Percentiles rank a stretch among this genome's conserved stretches.
These are phyloP conservation scores for Salix suchowensis DNA, from an alignment of 345 rosid genomes.

Conservation along the genomic window DNA sequence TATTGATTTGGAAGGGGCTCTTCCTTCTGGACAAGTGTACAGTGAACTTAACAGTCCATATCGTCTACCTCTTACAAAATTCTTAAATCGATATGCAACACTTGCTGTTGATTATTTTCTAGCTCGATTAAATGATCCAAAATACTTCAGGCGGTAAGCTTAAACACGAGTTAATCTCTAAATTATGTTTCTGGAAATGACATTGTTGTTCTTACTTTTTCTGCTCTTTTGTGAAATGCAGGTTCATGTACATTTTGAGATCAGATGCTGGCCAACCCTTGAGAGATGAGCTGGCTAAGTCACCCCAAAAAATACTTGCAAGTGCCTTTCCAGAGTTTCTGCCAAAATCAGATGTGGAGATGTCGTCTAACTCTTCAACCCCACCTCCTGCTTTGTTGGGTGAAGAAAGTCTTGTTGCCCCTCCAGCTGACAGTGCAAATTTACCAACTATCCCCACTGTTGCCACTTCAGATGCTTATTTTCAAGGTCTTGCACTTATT, in stretches of 20 bases:
- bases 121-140: slow-evolving; percentile 79
- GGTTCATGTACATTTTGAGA: slow-evolving; percentile 91
- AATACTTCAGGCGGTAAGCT: slow-evolving; percentile 88
- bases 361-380: slow-evolving; percentile 50
- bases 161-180: slow-evolving; percentile 16
- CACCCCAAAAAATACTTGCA: slow-evolving; percentile 80
- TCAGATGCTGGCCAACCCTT: slow-evolving; percentile 95
- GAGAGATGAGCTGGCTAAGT: slow-evolving; percentile 94
- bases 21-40: slow-evolving; percentile 77
- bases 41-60: slow-evolving; percentile 98
- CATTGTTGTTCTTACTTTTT: slow-evolving; percentile 1
- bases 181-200: neutral
- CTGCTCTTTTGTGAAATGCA: slow-evolving; percentile 27
- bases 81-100: slow-evolving; percentile 82
- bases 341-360: slow-evolving; percentile 56
- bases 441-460: slow-evolving; percentile 38
- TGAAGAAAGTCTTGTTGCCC: slow-evolving; percentile 55
- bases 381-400: slow-evolving; percentile 52
- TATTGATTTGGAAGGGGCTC: slow-evolving; percentile 91
- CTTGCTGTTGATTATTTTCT: slow-evolving; percentile 97
- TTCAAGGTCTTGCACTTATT: slow-evolving; percentile 88
- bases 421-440: slow-evolving; percentile 54
- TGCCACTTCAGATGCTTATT: slow-evolving; percentile 70
- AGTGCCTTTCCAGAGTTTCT: slow-evolving; percentile 81
- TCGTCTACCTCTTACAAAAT: slow-evolving; percentile 91